phyloP scores from a whole-genome alignment of 345 rosid species.

The Durio zibethinus region DNA sequence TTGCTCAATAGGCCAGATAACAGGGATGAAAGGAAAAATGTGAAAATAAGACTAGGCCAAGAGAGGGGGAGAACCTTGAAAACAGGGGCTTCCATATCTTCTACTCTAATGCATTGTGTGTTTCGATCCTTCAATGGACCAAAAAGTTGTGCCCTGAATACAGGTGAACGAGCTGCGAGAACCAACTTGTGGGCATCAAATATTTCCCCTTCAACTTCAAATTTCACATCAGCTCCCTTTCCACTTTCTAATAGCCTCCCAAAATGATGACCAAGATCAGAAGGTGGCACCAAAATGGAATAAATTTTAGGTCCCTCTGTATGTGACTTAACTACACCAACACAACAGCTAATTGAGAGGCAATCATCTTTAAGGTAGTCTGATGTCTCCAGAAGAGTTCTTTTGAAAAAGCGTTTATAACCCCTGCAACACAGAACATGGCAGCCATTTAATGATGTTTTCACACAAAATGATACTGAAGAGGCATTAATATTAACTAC shows the following conservation, averaged over 20 bases:
- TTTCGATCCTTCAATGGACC: conserved; percentile 62
- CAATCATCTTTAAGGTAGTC: conserved; percentile 70
- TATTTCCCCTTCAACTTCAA: conserved; percentile 61
- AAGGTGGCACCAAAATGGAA: conserved; percentile 52
- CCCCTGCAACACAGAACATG: conserved; percentile 53
- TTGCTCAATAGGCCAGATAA: not conserved
- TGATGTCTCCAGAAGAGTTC: conserved; percentile 58
- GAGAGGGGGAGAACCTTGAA: conserved; percentile 54
- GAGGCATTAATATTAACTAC: not conserved
- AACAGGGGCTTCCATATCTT: conserved; percentile 62
- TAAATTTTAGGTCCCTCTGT: conserved; percentile 70
- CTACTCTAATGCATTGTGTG: conserved; percentile 43
- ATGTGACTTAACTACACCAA: conserved; percentile 70
- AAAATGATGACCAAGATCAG: conserved; percentile 53
- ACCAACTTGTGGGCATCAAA: conserved; percentile 69
- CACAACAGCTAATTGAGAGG: conserved; percentile 60
- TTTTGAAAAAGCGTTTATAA: conserved; percentile 74
- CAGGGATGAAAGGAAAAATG: not conserved
- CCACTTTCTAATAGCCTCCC: conserved; percentile 63
- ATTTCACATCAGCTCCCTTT: conserved; percentile 48
- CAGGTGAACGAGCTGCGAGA: conserved; percentile 77
- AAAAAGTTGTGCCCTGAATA: conserved; percentile 77
- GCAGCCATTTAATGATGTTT: not conserved
- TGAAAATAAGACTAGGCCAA: not conserved
- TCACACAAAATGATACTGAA: not conserved